Base-by-base conservation (phyloP, 2,329 filamentous ascomycete genomes). In the Magnaporthiopsis rhizophila region DNA sequence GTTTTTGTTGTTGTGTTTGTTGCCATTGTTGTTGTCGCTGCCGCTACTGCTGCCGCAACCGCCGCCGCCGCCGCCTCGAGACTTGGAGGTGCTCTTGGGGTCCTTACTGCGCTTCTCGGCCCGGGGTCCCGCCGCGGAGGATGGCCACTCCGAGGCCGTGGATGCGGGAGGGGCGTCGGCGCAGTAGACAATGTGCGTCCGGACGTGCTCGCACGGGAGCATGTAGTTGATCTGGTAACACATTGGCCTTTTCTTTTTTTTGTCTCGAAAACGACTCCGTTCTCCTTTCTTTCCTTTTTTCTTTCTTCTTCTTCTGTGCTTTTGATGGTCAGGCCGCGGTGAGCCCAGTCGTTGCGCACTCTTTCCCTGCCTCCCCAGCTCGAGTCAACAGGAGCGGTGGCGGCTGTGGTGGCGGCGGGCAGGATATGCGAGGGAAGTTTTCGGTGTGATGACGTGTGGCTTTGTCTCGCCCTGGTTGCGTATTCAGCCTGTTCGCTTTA, bases 131-230 rank as follows among this genome's bases (percentile, higher is more conserved):
- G 63, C 28, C 56, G 34, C 45, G 12, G 65, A 59, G 4, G 34
- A 45, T 1, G 57, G 60, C n/a, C n/a, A 58, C 13, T 65, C 56
- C 2, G 34, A 59, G 1, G 56, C 60, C 21, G 60, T 50, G 18
- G 57, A 53, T 3, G 57, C 57, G 7, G 64, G 62, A 8, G 75
- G 71, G 8, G 78, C 78, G n/a, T 77, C 74, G 18, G 75, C 67
- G 67, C 81, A 84, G 74, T 79, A 80, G 64, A 75, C 73, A 50
- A 74, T 77, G 65, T 77, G 73, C 21, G 76, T 79, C 65, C 75
- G 75, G 68, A 82, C 75, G 70, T 84, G 81, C 71, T 82, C 80
- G 71, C 82, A 84, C 59, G 78, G 76, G 63, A 83, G 74, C 45
- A 78, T 80, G 70, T 83, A 83, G 60, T 75, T 78, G 63, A 78